phyloP scores from a whole-genome alignment of 2,329 filamentous ascomycete species.

The Talaromyces islandicus region DNA sequence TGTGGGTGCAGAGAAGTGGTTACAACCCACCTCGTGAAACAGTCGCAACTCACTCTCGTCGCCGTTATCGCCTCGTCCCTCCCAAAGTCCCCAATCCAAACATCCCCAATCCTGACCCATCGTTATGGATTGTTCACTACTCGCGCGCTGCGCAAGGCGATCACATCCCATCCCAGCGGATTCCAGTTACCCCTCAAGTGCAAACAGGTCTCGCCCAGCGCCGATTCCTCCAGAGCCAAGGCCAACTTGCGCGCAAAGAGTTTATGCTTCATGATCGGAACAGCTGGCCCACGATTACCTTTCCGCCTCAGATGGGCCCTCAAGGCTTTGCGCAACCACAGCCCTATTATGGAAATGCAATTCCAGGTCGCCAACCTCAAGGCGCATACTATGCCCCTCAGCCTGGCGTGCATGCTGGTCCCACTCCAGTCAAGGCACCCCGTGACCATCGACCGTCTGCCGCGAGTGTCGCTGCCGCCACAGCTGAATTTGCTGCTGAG shows the following conservation, averaged over 20 bases:
- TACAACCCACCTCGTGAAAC: conserved; percentile 69
- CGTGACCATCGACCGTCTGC: conserved; percentile 41
- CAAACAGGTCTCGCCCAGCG: conserved; percentile 42
- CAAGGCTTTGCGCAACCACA: conserved; percentile 48
- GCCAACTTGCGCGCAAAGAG: conserved; percentile 80
- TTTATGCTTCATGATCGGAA: conserved; percentile 88
- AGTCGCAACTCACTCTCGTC: conserved; percentile 68
- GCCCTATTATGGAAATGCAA: conserved; percentile 36
- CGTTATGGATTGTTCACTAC: conserved; percentile 89
- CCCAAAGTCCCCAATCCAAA: conserved; percentile 63
- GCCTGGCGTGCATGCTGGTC: conserved; percentile 16
- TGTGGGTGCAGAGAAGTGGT: conserved; percentile 75
- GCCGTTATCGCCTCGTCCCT: conserved; percentile 79
- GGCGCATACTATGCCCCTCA: conserved; percentile 25
- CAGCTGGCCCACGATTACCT: conserved; percentile 81
- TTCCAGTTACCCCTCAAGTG: conserved; percentile 41
- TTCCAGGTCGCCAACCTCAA: conserved; percentile 27
- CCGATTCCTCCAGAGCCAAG: conserved; percentile 62
- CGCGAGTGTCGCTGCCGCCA: conserved; percentile 27
- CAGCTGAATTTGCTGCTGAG: conserved; percentile 55
- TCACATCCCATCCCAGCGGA: conserved; percentile 59
- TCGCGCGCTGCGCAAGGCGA: conserved; percentile 68
- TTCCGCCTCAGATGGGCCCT: conserved; percentile 50
- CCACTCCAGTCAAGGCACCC: conserved; percentile 27
- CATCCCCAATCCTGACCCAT: conserved; percentile 67